Conservation (phyloP, 306 rosid species). For the Lathyrus aphaca region DNA sequence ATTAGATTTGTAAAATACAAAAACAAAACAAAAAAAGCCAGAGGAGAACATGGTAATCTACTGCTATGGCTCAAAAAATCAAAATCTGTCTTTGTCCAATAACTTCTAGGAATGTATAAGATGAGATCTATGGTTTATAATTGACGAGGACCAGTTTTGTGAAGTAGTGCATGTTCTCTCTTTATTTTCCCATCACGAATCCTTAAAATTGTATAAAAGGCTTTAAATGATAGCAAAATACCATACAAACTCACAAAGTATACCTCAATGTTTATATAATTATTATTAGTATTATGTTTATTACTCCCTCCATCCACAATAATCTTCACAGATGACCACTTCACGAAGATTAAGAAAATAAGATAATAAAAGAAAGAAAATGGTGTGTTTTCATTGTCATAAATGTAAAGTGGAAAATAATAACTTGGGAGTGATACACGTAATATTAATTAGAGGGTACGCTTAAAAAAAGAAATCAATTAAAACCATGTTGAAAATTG, state of each 20-base stretch:
- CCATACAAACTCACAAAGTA: not conserved
- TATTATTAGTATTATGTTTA: not conserved
- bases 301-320: not conserved
- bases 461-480: no score
- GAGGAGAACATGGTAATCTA: not conserved
- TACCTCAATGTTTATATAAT: not conserved
- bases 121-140: not conserved
- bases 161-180: not conserved
- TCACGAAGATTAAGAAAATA: no score
- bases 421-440: no score
- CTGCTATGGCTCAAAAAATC: not conserved
- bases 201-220: not conserved
- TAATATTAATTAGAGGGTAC: no score
- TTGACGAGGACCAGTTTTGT: not conserved
- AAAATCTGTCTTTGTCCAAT: not conserved
- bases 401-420: no score
- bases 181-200: not conserved
- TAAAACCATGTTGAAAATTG: no score
- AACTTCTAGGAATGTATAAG: constrained; percentile 5
- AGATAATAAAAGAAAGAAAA: no score
- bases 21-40: not conserved
- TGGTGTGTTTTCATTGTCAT: no score
- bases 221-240: not conserved
- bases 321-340: no score
- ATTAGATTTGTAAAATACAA: not conserved